Conservation (phyloP, 345 rosid species). For the Syzygium jambos region DNA sequence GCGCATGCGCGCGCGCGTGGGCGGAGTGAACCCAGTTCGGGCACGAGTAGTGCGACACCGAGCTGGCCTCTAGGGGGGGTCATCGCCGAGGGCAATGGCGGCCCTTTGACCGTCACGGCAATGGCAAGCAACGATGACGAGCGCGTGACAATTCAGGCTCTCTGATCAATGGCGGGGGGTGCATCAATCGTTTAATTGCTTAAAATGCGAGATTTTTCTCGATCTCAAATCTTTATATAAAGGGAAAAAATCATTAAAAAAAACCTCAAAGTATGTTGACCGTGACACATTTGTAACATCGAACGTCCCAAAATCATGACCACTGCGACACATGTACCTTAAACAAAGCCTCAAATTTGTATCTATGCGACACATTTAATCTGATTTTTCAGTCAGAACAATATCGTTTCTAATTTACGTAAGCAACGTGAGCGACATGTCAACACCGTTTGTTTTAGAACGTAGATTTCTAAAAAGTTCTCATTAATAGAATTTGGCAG, state of each 20-base stretch:
- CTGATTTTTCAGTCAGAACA: too few species aligned
- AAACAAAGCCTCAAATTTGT: too few species aligned
- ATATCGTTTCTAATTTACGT: too few species aligned
- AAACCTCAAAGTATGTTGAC: too few species aligned
- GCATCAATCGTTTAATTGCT: neutral
- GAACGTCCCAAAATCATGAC: too few species aligned
- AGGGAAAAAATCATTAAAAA: neutral
- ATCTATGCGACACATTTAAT: too few species aligned
- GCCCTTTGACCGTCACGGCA: rapidly evolving
- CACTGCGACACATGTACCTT: too few species aligned
- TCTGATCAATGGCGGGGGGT: neutral
- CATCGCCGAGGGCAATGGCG: rapidly evolving
- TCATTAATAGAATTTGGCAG: too few species aligned
- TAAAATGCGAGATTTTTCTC: neutral
- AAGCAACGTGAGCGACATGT: too few species aligned
- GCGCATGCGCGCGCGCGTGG: neutral
- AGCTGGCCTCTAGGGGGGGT: neutral
- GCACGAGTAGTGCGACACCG: rapidly evolving
- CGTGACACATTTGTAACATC: too few species aligned
- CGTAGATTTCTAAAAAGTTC: too few species aligned
- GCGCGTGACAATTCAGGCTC: rapidly evolving
- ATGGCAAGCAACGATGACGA: rapidly evolving
- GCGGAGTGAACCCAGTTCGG: neutral
- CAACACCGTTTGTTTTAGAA: too few species aligned
- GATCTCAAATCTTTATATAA: neutral